Percentiles rank a stretch among this genome's conserved stretches.
phyloP scores from a whole-genome alignment of 2,329 filamentous ascomycete genomes.

The Nemania sp. region DNA sequence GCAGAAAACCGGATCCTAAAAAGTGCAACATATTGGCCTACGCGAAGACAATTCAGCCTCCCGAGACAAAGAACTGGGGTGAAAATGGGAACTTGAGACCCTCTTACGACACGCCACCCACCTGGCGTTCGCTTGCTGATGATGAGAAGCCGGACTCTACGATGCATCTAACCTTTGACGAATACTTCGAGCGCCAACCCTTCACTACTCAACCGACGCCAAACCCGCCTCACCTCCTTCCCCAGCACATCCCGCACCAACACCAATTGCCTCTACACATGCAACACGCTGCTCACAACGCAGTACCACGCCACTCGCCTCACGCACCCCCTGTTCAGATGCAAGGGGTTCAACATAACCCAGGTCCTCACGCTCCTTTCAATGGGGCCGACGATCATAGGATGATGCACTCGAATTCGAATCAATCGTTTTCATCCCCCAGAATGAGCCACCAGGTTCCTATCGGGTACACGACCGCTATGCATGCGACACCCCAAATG shows the following conservation, averaged over 20 bases:
- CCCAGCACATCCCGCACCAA: conserved; percentile 73
- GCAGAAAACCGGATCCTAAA: conserved; percentile 70
- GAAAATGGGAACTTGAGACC: conserved; percentile 83
- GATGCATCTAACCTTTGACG: conserved; percentile 70
- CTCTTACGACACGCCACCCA: conserved; percentile 81
- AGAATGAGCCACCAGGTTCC: conserved; percentile 72
- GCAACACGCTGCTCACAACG: conserved; percentile 71
- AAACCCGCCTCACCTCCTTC: conserved; percentile 69
- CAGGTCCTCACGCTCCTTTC: conserved; percentile 66
- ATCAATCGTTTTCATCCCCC: conserved; percentile 84
- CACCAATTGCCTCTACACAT: conserved; percentile 84
- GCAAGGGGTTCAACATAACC: conserved; percentile 72
- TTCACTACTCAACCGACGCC: conserved; percentile 68
- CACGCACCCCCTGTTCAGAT: conserved; percentile 80
- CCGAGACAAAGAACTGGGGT: conserved; percentile 65
- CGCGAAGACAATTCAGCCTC: conserved; percentile 58
- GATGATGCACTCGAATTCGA: conserved; percentile 85
- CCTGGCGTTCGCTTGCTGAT: conserved; percentile 75
- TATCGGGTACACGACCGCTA: conserved; percentile 70
- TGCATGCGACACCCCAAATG: conserved; percentile 71
- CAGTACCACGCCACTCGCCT: conserved; percentile 70
- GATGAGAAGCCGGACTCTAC: conserved; percentile 72
- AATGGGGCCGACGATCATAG: conserved; percentile 81
- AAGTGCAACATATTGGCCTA: conserved; percentile 63
- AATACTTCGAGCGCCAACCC: conserved; percentile 75